Conservation (phyloP, 1,284 basidiomycete species). For the Ceratobasidium sp. region DNA sequence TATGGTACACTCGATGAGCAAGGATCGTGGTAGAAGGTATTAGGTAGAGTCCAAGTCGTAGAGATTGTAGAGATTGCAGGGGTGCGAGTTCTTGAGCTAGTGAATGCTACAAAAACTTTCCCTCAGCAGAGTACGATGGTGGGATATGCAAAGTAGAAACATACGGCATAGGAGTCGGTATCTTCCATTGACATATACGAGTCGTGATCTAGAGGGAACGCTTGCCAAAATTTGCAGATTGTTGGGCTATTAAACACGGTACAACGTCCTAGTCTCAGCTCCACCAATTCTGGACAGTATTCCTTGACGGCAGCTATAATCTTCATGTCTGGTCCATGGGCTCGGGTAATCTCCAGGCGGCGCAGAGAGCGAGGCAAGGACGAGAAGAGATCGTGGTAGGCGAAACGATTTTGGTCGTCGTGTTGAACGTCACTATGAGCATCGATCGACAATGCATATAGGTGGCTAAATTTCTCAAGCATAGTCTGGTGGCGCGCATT, state of each 20-base stretch:
- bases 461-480: not conserved
- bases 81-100: slow-evolving; percentile 18
- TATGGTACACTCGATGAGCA: slow-evolving; percentile 25
- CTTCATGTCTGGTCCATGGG: no score
- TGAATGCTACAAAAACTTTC: slow-evolving; percentile 2
- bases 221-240: slow-evolving; percentile 17
- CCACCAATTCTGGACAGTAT: slow-evolving; percentile 9
- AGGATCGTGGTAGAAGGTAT: slow-evolving; percentile 10
- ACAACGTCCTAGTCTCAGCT: slow-evolving; percentile 21
- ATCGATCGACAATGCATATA: slow-evolving; percentile 15
- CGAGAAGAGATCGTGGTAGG: slow-evolving; percentile 1
- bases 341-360: slow-evolving; percentile 4
- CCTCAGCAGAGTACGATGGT: no score
- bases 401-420: not conserved
- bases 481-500: not conserved
- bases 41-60: slow-evolving; percentile 27
- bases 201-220: not conserved
- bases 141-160: no score
- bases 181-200: not conserved
- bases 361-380: not conserved
- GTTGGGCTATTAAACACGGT: slow-evolving; percentile 32
- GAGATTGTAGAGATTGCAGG: slow-evolving; percentile 2
- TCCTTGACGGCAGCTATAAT: not conserved
- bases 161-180: no score
- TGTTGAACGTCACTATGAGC: slow-evolving; percentile 14